Base-by-base conservation (phyloP, 129 eudicot genomes). In the Pittosporum tobira region DNA sequence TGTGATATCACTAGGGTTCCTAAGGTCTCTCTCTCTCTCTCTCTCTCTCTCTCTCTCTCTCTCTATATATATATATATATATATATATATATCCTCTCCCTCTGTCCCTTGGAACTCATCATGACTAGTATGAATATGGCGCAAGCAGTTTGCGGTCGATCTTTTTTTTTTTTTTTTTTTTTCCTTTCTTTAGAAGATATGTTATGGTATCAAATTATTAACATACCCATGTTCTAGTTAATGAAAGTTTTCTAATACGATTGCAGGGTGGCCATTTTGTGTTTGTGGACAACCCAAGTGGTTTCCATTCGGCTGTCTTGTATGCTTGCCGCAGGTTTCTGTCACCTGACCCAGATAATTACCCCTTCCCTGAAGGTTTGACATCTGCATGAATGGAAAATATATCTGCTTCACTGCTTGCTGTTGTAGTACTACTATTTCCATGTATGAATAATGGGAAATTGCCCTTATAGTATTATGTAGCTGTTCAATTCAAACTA, bases 1-100 rank as follows among this genome's bases (percentile, higher is more conserved):
- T 86, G 95, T 72, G 95, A 91, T 68, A 91, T 91, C 63, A 78
- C 86, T 42, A 67, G 98, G 66, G 87, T 91, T 48, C 98, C 98
- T 61, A 82, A 91, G 97, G 97, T 83, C 53, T 66, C 26, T 54
- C 29, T 64, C 48, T 34, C 38, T 28, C 45, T 15, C 37, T 38
- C 54, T 52, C 25, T 3, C 49, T 28, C 40, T 19, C 42, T 42
- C 40, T 48, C 30, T 11, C 26, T 12, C 15, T 4, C 9, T n/a
- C n/a, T n/a, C n/a, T n/a, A n/a, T n/a, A n/a, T n/a, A n/a, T n/a
- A n/a, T n/a, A n/a, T n/a, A n/a, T n/a, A n/a, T n/a, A 4, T 10
- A 4, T 10, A 4, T 36, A 4, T 36, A 4, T 36, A 3, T 10
- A 10, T 4, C 42, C 42, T 36, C 42, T 10, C 42, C 42, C 42